Base-by-base conservation (phyloP, 2,329 filamentous ascomycete genomes). In the Ophiostoma pallidulum region DNA sequence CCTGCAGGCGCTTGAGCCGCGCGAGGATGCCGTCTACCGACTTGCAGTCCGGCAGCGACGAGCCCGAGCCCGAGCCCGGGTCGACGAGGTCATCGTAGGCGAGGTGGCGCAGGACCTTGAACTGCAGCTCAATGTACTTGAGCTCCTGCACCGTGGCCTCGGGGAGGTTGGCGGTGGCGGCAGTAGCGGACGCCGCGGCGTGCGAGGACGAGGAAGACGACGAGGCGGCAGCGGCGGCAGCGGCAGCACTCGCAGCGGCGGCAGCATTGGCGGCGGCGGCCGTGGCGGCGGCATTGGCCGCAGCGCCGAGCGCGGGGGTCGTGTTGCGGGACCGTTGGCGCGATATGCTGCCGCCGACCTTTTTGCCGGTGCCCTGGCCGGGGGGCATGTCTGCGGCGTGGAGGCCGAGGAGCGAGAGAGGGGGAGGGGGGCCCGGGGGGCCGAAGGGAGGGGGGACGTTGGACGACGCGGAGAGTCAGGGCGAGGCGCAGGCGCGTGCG, bases 261-360 rank as follows among this genome's bases (percentile, higher is more conserved):
- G 62, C 65, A 53, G 61, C 66, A 9, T 47, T 14, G 5, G 41
- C 37, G 22, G 45, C 32, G 39, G 16, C 41, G 13, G 42, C 39
- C 12, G 47, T 16, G 29, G 38, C n/a, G 18, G 29, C 41, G 20
- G 41, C 45, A 13, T 46, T 36, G 8, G 51, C 48, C 12, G 47
- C 48, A 4, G 46, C 48, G 41, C 51, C 51, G 2, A 40, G 44
- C 31, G 51, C 51, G 3, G 86, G 86, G 14, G 86, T 91, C 31
- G 84, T 86, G 64, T 89, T 90, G 60, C 86, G 82, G 61, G 84
- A 89, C 52, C 78, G 73, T 57, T 82, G 84, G 56, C 80, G 79
- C 44, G 70, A 66, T 52, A 80, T 74, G 56, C 75, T 74, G 56
- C 73, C 73, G 41, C 71, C 72, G 49, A 70, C 71, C 66, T 86